These are phyloP conservation scores for Yamagishiella unicocca DNA, from an alignment of 139 green algal species.

Conservation along the genomic window DNA sequence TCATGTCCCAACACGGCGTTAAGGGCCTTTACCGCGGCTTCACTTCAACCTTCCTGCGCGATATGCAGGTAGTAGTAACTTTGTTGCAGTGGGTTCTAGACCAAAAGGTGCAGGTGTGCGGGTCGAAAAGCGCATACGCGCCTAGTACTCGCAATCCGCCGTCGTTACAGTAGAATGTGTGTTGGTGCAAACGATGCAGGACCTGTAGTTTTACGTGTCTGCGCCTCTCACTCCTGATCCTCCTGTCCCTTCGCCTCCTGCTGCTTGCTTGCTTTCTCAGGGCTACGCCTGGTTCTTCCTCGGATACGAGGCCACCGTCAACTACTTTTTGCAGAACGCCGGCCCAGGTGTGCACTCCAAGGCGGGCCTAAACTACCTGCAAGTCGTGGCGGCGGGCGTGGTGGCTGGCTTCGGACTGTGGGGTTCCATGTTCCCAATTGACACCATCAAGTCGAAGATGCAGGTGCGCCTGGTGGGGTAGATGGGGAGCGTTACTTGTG, in stretches of 20 bases:
- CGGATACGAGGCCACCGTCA: conserved; percentile 64
- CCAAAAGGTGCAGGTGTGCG: background rate
- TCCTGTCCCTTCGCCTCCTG: background rate
- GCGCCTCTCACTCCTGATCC: background rate
- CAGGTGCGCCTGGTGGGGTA: too few species aligned
- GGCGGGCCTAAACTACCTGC: conserved; percentile 61
- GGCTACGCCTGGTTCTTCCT: conserved; percentile 71
- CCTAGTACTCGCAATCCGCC: background rate
- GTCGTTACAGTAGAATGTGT: background rate
- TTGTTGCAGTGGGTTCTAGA: background rate
- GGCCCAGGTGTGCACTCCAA: conserved; percentile 58
- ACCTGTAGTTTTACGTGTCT: background rate
- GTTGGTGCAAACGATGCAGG: background rate
- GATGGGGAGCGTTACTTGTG: too few species aligned
- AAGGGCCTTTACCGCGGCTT: conserved; percentile 63
- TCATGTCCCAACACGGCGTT: conserved; percentile 57
- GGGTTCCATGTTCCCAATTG: conserved; percentile 70
- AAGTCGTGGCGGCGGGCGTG: conserved; percentile 57
- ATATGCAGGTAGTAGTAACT: conserved; percentile 59
- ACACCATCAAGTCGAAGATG: conserved; percentile 71
- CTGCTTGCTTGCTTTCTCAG: background rate
- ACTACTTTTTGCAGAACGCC: conserved; percentile 53
- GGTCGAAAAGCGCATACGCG: background rate
- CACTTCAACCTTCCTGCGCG: conserved; percentile 54
- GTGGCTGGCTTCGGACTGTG: conserved; percentile 67